These are phyloP conservation scores for Oryza meridionalis DNA, from an alignment of 176 grass and related monocot species.

Conservation along the genomic window DNA sequence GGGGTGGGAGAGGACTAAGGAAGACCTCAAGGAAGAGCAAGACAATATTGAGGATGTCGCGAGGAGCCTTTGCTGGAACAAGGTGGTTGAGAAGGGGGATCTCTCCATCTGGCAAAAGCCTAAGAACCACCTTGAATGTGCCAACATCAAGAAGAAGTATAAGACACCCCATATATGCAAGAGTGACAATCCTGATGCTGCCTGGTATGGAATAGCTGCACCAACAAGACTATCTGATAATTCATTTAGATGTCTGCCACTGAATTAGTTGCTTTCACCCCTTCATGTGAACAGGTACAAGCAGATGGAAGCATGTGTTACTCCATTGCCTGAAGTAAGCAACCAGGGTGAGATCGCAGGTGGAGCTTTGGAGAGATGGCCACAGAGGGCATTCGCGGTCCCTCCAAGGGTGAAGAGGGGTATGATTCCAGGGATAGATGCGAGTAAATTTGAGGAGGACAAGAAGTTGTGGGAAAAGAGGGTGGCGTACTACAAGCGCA, in stretches of 20 bases:
- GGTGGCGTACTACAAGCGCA: slow-evolving; percentile 63
- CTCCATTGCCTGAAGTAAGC: slow-evolving; percentile 84
- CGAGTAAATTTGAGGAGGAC: slow-evolving; percentile 85
- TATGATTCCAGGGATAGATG: slow-evolving; percentile 67
- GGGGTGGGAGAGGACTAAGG: slow-evolving; percentile 83
- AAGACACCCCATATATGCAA: slow-evolving; percentile 87
- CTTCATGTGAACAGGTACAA: slow-evolving; percentile 64
- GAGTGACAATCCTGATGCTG: slow-evolving; percentile 74
- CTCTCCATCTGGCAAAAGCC: slow-evolving; percentile 96
- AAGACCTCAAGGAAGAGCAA: slow-evolving; percentile 85
- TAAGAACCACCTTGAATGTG: slow-evolving; percentile 80
- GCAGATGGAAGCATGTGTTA: slow-evolving; percentile 86
- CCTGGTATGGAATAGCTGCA: slow-evolving; percentile 61
- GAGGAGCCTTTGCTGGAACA: slow-evolving; percentile 87
- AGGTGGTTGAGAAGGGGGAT: slow-evolving; percentile 76
- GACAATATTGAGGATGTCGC: slow-evolving; percentile 82
- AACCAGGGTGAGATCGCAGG: slow-evolving; percentile 79
- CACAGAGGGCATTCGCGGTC: slow-evolving; percentile 66
- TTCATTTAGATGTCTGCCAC: background rate
- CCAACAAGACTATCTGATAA: background rate
- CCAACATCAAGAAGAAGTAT: slow-evolving; percentile 54
- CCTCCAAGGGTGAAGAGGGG: slow-evolving; percentile 88
- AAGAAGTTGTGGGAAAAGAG: slow-evolving; percentile 82
- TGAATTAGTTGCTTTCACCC: background rate
- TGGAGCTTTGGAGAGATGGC: slow-evolving; percentile 72